Evolutionary conservation across 352 stramenopile genomes (phyloP), one percentile per base, ranked within the genome.

Genomic region (Elongisporangium anandrum): DNA sequence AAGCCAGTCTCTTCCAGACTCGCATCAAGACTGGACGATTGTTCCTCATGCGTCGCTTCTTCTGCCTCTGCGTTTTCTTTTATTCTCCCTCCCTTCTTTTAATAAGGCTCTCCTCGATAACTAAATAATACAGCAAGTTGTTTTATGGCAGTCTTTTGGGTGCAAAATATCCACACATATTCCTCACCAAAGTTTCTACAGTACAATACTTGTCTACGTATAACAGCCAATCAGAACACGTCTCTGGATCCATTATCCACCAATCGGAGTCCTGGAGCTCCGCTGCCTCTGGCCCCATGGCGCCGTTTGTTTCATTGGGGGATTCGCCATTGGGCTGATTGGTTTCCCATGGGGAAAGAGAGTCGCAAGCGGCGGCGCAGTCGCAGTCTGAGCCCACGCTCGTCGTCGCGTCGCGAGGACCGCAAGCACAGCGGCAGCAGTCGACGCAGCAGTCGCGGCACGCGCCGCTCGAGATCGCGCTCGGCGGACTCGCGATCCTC

Each of bases 341-440:
- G 34, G 34, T 45, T 45, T 45, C 34, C 34, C 34, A 45, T 45
- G 34, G 34, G 34, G 34, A 45, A 45, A 45, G 34, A 45, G 17
- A 65, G 60, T 66, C 68, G 68, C 49, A 66, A 72, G 52, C 73
- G 72, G 29, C 66, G 69, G 20, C 68, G 65, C 50, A 68, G 50
- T 24, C 59, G 59, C 52, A 63, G 67, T 23, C 23, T n/a, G n/a
- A 58, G 53, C 50, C 52, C 50, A 10, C 56, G 51, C 20, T 73
- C 65, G 41, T 61, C 38, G 16, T 66, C 54, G 34, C 34, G 17
- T 12, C 47, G 60, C 60, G 49, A 50, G 49, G 47, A 53, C 13
- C 15, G 29, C 56, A 55, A 52, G 45, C 52, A 19, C 55, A 59
- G 52, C 21, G 48, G 56, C 17, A 54, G 59, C 38, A 64, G 58